phyloP scores from a whole-genome alignment of 257 asterid species.

The Jacaranda copaia region DNA sequence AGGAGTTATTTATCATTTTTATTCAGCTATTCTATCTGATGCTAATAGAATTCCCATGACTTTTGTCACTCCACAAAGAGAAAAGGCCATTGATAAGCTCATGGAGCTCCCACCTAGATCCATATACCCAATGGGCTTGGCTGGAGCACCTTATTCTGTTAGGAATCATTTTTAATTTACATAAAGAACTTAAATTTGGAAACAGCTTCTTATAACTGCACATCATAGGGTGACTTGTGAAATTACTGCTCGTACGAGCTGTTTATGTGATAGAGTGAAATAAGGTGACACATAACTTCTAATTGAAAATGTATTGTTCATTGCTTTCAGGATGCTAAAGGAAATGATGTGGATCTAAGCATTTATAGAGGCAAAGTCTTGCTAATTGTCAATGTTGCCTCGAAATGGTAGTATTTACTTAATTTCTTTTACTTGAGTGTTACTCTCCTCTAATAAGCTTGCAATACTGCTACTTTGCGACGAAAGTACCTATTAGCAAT shows the following conservation, averaged over 20 bases:
- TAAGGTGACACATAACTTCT: not conserved
- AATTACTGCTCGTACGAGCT: not conserved
- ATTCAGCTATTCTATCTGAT: not conserved
- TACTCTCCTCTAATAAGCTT: slow-evolving; percentile 7
- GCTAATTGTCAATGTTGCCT: slow-evolving; percentile 75
- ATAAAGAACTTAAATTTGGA: slow-evolving; percentile 1
- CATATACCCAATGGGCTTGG: not conserved
- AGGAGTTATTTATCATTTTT: not conserved
- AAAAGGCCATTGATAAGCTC: not conserved
- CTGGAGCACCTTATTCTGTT: not conserved
- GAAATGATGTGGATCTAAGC: slow-evolving; percentile 53
- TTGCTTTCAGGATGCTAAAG: slow-evolving; percentile 57
- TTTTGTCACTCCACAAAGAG: not conserved
- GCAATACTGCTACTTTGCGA: slow-evolving; percentile 4
- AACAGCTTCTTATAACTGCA: not conserved
- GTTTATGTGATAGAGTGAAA: not conserved
- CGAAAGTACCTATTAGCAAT: not conserved
- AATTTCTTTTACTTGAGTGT: not conserved
- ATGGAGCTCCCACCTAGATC: not conserved
- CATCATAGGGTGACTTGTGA: not conserved
- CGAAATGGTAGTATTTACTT: slow-evolving; percentile 59
- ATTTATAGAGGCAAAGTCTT: slow-evolving; percentile 52
- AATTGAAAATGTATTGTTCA: not conserved
- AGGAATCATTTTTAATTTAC: not conserved
- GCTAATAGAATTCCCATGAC: not conserved